Evolutionary conservation across 164 flowering plant species (phyloP).

Genomic region (Stephania yunnanensis): DNA sequence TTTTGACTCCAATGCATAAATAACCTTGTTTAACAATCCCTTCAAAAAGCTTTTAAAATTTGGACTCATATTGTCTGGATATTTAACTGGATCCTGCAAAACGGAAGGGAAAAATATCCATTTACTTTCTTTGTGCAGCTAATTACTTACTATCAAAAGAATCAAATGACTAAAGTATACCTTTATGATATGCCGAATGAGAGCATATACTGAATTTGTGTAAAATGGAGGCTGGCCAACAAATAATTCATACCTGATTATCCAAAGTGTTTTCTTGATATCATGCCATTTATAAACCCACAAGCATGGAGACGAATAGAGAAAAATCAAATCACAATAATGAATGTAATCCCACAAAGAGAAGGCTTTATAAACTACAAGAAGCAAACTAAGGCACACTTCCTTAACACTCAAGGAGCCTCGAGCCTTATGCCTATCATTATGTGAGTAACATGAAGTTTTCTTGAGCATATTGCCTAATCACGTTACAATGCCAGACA

Average conservation of each 20-base stretch:
- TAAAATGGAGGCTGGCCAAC: slow-evolving; percentile 99
- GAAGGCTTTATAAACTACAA: too few species aligned
- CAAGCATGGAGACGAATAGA: not conserved
- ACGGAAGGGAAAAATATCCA: not conserved
- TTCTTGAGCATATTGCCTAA: too few species aligned
- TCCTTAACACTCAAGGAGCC: too few species aligned
- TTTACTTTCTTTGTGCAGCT: not conserved
- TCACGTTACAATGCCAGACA: too few species aligned
- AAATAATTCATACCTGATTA: slow-evolving; percentile 85
- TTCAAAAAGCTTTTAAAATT: slow-evolving; percentile 76
- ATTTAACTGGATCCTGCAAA: slow-evolving; percentile 93
- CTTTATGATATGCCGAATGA: slow-evolving; percentile 91
- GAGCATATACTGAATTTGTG: slow-evolving; percentile 95
- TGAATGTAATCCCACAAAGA: too few species aligned
- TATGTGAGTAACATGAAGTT: too few species aligned
- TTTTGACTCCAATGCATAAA: not conserved
- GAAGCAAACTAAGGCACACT: too few species aligned
- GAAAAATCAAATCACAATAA: not conserved
- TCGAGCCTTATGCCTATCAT: too few species aligned
- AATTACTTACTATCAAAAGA: not conserved
- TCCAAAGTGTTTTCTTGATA: slow-evolving; percentile 3
- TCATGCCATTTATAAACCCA: not conserved
- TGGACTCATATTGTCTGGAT: slow-evolving; percentile 85
- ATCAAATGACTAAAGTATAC: slow-evolving; percentile 25
- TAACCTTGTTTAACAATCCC: slow-evolving; percentile 95